Evolutionary conservation across 441 rosid species (phyloP).

Genomic region (Erodium trifolium): DNA sequence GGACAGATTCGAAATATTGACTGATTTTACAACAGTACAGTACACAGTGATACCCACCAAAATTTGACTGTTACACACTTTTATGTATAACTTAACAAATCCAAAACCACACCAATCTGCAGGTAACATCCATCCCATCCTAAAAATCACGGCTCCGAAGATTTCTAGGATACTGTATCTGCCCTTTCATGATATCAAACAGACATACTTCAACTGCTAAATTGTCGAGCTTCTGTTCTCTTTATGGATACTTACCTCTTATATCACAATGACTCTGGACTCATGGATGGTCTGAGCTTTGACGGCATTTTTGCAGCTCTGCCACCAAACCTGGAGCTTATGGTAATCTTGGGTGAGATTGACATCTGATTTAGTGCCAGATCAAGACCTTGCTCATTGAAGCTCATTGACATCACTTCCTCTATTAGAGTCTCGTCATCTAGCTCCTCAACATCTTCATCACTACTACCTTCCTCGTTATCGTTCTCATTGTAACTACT

Average conservation of each 20-base stretch:
- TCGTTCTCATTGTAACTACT: slow-evolving; percentile 22
- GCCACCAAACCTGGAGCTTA: slow-evolving; percentile 26
- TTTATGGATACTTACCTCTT: neutral
- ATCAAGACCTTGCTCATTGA: slow-evolving; percentile 27
- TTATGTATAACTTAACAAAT: too few relatives aligned
- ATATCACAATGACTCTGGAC: slow-evolving; percentile 51
- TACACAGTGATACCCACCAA: too few relatives aligned
- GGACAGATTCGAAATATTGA: too few relatives aligned
- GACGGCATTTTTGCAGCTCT: slow-evolving; percentile 52
- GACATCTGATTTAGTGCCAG: slow-evolving; percentile 57
- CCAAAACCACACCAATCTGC: too few relatives aligned
- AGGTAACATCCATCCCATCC: too few relatives aligned
- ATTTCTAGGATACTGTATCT: too few relatives aligned
- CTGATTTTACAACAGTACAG: too few relatives aligned
- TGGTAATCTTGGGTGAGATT: slow-evolving; percentile 47
- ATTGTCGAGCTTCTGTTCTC: too few relatives aligned
- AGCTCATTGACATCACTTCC: slow-evolving; percentile 32
- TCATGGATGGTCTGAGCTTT: slow-evolving; percentile 59
- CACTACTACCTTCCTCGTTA: slow-evolving; percentile 29
- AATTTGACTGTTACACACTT: too few relatives aligned
- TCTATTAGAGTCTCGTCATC: slow-evolving; percentile 28
- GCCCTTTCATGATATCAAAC: too few relatives aligned
- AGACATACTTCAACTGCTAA: too few relatives aligned
- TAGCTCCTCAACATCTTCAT: slow-evolving; percentile 38
- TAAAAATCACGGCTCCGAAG: too few relatives aligned